A percentile compares a stretch with the other conserved stretches of the same genome.
phyloP scores from a whole-genome alignment of 371 early-diverging fungal genomes.

The Mortierella sp. region DNA sequence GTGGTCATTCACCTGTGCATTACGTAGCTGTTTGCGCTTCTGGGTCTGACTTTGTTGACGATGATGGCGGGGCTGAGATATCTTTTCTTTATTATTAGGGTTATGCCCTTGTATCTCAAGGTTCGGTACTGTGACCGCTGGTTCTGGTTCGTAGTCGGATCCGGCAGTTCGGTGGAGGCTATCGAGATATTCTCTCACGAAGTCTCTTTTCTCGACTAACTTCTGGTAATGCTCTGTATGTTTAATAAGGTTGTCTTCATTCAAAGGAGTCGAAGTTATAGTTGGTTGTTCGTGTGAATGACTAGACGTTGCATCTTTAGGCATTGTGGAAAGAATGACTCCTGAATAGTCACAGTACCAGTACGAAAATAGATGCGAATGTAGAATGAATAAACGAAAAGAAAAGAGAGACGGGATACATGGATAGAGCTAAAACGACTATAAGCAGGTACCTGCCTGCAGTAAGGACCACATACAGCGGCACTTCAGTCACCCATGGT shows the following conservation, averaged over 20 bases:
- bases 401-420: background rate
- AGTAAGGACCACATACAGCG: conserved; percentile 3
- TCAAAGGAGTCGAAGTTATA: background rate
- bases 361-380: background rate
- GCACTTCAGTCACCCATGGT: background rate
- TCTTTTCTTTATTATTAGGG: too few relatives aligned
- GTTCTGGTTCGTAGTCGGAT: conserved; percentile 6
- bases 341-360: background rate
- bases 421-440: conserved; percentile 4
- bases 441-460: conserved; percentile 1
- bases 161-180: conserved; percentile 5
- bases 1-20: background rate
- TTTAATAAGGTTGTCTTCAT: conserved; percentile 22
- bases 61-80: background rate
- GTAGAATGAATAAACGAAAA: background rate
- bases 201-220: conserved; percentile 37
- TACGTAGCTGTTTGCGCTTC: conserved; percentile 11
- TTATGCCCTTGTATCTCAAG: background rate
- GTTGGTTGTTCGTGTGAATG: conserved; percentile 4
- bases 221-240: conserved; percentile 32
- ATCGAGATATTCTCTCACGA: conserved; percentile 36
- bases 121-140: conserved; percentile 5
- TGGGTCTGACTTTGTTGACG: background rate
- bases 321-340: conserved; percentile 1
- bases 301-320: background rate